Percentiles rank a stretch among this genome's conserved stretches.
Conservation (phyloP, 2,329 filamentous ascomycete species). For the Fusarium torreyae region DNA sequence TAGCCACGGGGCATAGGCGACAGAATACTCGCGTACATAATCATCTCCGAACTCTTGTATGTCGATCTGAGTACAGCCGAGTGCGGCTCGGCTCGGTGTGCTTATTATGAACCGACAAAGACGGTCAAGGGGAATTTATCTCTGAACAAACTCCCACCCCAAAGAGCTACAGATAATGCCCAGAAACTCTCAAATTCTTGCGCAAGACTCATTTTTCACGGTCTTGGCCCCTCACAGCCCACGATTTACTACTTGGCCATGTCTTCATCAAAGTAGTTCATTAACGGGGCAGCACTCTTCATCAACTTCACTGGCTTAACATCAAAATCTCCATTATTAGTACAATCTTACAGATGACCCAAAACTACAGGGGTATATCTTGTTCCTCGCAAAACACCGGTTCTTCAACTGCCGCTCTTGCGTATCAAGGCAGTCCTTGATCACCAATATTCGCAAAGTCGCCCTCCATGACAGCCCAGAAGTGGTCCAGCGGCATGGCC, state of each 20-base stretch:
- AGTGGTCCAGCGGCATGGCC: constrained; percentile 45
- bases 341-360: too few relatives aligned
- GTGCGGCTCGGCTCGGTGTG: constrained; percentile 26
- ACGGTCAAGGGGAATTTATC: background rate
- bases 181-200: fast-evolving
- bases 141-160: background rate
- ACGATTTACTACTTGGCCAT: too few relatives aligned
- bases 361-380: too few relatives aligned
- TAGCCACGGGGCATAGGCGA: too few relatives aligned
- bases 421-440: constrained; percentile 10
- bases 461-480: constrained; percentile 46
- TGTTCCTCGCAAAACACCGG: background rate
- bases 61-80: background rate
- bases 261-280: too few relatives aligned
- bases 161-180: fast-evolving
- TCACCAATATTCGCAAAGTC: constrained; percentile 38
- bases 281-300: too few relatives aligned
- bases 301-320: too few relatives aligned
- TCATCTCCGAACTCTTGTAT: too few relatives aligned
- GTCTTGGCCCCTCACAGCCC: too few relatives aligned
- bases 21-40: too few relatives aligned
- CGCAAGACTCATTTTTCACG: background rate
- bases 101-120: constrained; percentile 1
- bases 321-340: too few relatives aligned
- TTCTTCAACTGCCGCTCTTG: background rate